Base-by-base conservation (phyloP, 805 yeast genomes). In the Clavispora phyllophila region DNA sequence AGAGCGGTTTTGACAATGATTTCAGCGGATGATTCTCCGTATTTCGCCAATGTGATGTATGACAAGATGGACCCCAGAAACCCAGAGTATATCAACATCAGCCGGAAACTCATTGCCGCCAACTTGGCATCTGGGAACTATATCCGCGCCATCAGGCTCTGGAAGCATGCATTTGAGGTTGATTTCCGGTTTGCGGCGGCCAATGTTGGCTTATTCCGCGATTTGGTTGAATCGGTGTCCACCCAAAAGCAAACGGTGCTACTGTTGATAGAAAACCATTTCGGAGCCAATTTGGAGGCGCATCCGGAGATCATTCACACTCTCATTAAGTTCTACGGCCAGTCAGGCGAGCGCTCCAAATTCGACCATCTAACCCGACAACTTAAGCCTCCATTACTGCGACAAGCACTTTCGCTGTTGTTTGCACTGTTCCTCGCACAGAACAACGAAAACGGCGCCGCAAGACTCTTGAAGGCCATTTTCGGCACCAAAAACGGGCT, bases 321-420 rank as follows among this genome's bases (percentile, higher is more conserved):
- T 17, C 26, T 47, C 12, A 33, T 60, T 31, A 45, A 46, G 24
- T 45, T 47, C 22, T 56, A 48, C 35, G 64, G 64, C n/a, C 44
- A 43, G 17, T 35, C 44, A 6, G 43, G 27, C 10, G 25, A 41
- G 14, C n/a, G 17, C 2, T 27, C 36, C 2, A 35, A 50, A 36
- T 56, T 58, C 39, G 55, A 56, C n/a, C 25, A 19, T 12, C 49
- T 63, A 19, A 45, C 62, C 6, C 49, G 53, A 24, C 38, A 44
- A 25, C 46, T 66, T 14, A 44, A 39, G n/a, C 56, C 65, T 5
- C 71, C 70, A 7, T 46, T 68, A n/a, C 48, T 53, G 23, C 47
- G 71, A 19, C 58, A 57, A 51, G 57, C 69, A 2, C 47, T 68
- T 6, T 58, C 69, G 4, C 60, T 58, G 46, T 50, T 70, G 24